Conservation (phyloP, 2,329 filamentous ascomycete species). For the Cytospora chrysosperma region DNA sequence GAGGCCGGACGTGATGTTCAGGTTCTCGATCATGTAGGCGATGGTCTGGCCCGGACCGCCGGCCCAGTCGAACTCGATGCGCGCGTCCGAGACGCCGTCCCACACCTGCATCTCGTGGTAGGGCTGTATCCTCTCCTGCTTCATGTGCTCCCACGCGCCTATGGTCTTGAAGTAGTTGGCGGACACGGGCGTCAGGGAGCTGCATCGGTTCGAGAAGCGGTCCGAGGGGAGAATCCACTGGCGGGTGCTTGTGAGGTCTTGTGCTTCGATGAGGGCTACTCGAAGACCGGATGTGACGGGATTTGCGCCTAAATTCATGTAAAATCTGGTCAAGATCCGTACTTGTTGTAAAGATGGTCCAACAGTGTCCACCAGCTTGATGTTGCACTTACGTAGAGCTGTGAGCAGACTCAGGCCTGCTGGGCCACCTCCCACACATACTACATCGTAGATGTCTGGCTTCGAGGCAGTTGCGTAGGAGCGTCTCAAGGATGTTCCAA, state of each 20-base stretch:
- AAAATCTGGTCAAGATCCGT: background rate
- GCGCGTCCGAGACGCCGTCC: constrained; percentile 86
- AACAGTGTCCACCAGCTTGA: background rate
- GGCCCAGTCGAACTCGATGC: constrained; percentile 83
- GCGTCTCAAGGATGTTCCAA: constrained; percentile 35
- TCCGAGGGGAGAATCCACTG: constrained; percentile 65
- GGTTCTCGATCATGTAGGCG: constrained; percentile 95
- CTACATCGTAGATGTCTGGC: constrained; percentile 86
- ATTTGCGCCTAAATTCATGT: constrained; percentile 61
- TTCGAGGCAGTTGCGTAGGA: constrained; percentile 42
- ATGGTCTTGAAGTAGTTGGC: constrained; percentile 79
- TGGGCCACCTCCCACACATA: constrained; percentile 86
- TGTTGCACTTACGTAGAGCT: constrained; percentile 63
- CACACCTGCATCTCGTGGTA: constrained; percentile 98
- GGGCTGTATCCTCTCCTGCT: constrained; percentile 71
- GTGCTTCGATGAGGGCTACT: constrained; percentile 85
- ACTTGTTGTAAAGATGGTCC: no score
- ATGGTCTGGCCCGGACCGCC: constrained; percentile 60
- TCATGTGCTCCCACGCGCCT: constrained; percentile 80
- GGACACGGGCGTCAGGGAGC: constrained; percentile 86
- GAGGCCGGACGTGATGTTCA: constrained; percentile 80
- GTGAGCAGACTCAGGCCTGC: constrained; percentile 81
- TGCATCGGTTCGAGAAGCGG: constrained; percentile 90
- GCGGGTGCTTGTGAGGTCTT: constrained; percentile 71
- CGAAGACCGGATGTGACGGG: constrained; percentile 73